Base-by-base conservation (phyloP, 257 asterid species). In the Przewalskia tangutica region DNA sequence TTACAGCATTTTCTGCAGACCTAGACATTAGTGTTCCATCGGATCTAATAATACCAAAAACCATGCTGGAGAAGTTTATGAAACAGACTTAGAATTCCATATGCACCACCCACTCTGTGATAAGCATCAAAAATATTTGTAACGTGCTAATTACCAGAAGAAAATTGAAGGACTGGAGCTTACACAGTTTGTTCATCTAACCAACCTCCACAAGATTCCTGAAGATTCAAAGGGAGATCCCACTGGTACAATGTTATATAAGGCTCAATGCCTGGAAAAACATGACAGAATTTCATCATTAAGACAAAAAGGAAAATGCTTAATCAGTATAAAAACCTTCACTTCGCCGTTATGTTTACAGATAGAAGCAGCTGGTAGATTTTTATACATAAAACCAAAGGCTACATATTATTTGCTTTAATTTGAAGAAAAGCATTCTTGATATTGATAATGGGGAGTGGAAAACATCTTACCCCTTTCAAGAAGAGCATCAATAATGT, bases 141-240 rank as follows among this genome's bases (percentile, higher is more conserved):
- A 20, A 73, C 42, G 0, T 23, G 59, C 12, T 12, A 59, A 20
- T 73, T 46, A 48, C 56, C 42, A 3, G 60, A 73, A 40, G 54
- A 71, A 65, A 20, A 73, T 14, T 12, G 6, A 34, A 44, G 27
- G 46, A 27, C 16, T 1, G 58, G 51, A 59, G 80, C 90, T 87
- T 89, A 87, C 92, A 90, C 86, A 81, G 85, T 88, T 20, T 84
- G 64, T 82, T 89, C 71, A 62, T 81, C 81, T 81, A 86, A 82
- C 90, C 91, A 90, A 79, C 93, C 93, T 6, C 90, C 92, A 59
- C 81, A 77, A 12, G 90, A 85, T 48, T 90, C 86, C 42, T 78
- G 81, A 67, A 85, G 90, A 86, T 77, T 84, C 79, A 86, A 85
- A 46, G 93, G 93, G 68, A 89, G 92, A 90, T 89, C 93, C 93